Evolutionary conservation across 495 filamentous ascomycete species (phyloP).

Genomic region (Cenococcum geophilum): DNA sequence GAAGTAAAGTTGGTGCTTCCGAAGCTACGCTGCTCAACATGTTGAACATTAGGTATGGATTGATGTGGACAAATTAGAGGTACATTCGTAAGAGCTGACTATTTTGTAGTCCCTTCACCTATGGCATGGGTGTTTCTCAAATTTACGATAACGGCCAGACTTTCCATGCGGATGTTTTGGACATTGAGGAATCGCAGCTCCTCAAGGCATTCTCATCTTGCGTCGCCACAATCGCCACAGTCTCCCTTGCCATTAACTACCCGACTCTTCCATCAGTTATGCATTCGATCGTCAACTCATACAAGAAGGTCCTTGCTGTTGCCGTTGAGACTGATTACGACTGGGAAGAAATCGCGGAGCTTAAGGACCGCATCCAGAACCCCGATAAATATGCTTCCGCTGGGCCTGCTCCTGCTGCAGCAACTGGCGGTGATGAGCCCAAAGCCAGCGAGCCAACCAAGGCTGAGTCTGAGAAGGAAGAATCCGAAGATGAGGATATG

Average conservation of each 20-base stretch:
- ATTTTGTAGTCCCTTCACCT: conserved; percentile 72
- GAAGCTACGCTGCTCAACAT: conserved; percentile 98
- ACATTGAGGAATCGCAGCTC: conserved; percentile 89
- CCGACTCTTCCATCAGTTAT: conserved; percentile 94
- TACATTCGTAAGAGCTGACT: background rate
- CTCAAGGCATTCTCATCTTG: conserved; percentile 75
- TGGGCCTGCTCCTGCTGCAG: conserved; percentile 50
- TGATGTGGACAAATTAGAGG: background rate
- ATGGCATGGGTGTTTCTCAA: conserved; percentile 92
- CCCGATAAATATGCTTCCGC: conserved; percentile 85
- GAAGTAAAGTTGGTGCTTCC: conserved; percentile 91
- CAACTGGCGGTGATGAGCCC: conserved; percentile 40
- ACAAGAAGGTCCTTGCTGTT: conserved; percentile 94
- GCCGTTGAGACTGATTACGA: conserved; percentile 85
- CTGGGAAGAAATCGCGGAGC: conserved; percentile 92
- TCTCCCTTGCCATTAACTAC: conserved; percentile 89
- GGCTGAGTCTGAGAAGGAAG: conserved; percentile 51
- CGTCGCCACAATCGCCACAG: conserved; percentile 75
- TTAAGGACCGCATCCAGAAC: conserved; percentile 99
- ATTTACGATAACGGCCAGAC: conserved; percentile 94
- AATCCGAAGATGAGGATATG: conserved; percentile 58
- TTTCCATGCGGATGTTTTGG: conserved; percentile 76
- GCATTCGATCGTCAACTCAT: conserved; percentile 89
- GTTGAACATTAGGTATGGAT: conserved; percentile 80
- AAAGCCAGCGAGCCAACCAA: conserved; percentile 47